phyloP scores from a whole-genome alignment of 2,329 filamentous ascomycete species.

The Curvularia spicifera region DNA sequence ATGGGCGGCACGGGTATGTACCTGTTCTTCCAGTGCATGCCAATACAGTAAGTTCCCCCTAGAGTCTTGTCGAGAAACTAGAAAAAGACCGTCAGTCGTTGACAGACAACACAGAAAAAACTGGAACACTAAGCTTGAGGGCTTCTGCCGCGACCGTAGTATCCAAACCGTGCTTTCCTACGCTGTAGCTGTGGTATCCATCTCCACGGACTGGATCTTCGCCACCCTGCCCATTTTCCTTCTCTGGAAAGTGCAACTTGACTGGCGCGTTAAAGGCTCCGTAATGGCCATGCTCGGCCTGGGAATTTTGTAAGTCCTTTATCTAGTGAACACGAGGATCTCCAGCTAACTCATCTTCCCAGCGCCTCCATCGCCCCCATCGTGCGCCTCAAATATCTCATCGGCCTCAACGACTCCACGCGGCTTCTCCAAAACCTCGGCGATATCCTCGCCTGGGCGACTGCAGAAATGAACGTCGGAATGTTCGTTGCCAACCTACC shows the following conservation, averaged over 20 bases:
- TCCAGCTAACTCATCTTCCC: not conserved
- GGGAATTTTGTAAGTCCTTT: slow-evolving; percentile 9
- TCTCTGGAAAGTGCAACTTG: slow-evolving; percentile 13
- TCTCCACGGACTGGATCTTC: slow-evolving; percentile 15
- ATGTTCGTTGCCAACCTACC: slow-evolving; percentile 16
- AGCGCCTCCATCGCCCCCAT: slow-evolving; percentile 16
- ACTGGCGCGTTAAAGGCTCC: slow-evolving; percentile 15
- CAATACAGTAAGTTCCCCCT: slow-evolving; percentile 5
- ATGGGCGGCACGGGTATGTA: slow-evolving; percentile 16
- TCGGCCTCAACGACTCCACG: slow-evolving; percentile 10
- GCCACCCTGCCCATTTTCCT: slow-evolving; percentile 13
- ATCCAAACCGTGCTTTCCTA: slow-evolving; percentile 13
- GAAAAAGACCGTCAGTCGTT: not conserved
- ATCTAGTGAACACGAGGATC: not conserved
- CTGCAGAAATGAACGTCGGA: slow-evolving; percentile 16
- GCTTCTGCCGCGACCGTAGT: slow-evolving; percentile 6
- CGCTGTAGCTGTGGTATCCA: slow-evolving; percentile 13
- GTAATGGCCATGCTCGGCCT: slow-evolving; percentile 14
- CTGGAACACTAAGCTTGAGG: slow-evolving; percentile 2
- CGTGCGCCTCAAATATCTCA: slow-evolving; percentile 13
- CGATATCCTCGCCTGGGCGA: slow-evolving; percentile 14
- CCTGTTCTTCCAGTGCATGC: slow-evolving; percentile 12
- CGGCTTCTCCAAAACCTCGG: slow-evolving; percentile 9
- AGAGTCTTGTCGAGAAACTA: not conserved
- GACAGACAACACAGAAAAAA: slow-evolving; percentile 3